Base-by-base conservation (phyloP, 257 asterid genomes). In the Paulownia fortunei region DNA sequence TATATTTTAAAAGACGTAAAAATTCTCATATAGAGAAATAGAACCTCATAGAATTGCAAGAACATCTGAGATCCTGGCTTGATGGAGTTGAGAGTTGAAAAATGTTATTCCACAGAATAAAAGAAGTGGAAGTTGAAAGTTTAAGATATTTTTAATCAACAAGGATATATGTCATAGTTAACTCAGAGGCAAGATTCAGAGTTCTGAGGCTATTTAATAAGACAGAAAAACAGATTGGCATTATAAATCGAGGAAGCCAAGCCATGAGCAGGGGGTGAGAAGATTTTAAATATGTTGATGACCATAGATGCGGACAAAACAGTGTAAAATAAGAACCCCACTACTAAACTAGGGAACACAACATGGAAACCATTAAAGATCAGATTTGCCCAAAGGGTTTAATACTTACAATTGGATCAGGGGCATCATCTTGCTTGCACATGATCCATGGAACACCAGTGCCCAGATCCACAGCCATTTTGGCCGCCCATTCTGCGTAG, bases 361-460 rank as follows among this genome's bases (percentile, higher is more conserved):
- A 39, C 72, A 71, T 18, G 34, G 13, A 24, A 76, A 79, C 66
- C 46, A 70, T 13, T 36, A 76, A 64, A 27, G 65, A 68, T 4
- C 61, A 42, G 18, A 62, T 39, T 24, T 27, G 47, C 5, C 65
- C 10, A 52, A 24, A 62, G 61, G 21, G 54, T 18, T 8, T 11
- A 74, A 37, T 62, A 82, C 97, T 89, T 86, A 94, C 98, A 81
- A 94, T 52, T 32, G 98, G 98, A 85, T 90, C 97, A 26, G 98
- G 98, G 44, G 97, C 97, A 79, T 90, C 96, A 6, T 94, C 97
- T 86, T 94, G 98, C 84, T 94, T 94, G 92, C 98, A 94, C 98
- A 94, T 94, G 85, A 94, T 76, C 98, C 98, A 94, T 23, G 98
- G 98, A 39, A 94, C 98, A 72, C 97, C 97, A 2, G 96, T 94